Conservation (phyloP, 495 filamentous ascomycete genomes). For the Parathielavia appendiculata region DNA sequence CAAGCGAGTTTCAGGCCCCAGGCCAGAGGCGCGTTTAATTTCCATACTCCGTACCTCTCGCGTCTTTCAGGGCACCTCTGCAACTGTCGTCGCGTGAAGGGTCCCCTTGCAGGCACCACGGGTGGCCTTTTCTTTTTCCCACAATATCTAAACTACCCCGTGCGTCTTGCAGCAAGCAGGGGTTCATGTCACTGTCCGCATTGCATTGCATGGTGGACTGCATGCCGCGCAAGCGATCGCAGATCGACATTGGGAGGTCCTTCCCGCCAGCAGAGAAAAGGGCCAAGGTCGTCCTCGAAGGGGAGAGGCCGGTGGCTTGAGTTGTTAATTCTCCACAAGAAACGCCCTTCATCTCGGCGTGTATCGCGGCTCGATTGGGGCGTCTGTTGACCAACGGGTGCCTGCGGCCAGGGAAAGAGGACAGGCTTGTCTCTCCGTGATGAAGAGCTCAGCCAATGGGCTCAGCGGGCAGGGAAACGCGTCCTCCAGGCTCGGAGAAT, state of each 20-base stretch:
- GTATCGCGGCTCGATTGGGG: conserved; percentile 12
- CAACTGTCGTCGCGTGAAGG: neutral
- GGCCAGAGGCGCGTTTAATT: conserved; percentile 1
- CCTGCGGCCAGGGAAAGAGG: neutral
- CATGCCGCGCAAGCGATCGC: neutral
- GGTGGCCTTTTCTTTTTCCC: neutral
- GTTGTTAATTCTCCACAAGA: neutral
- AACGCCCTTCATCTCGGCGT: neutral
- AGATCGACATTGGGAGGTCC: neutral
- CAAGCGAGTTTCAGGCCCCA: conserved; percentile 12
- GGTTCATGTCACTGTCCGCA: neutral
- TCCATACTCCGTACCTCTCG: conserved; percentile 1
- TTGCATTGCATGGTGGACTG: neutral
- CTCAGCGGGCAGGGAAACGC: neutral
- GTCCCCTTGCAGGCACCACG: neutral
- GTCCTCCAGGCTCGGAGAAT: neutral
- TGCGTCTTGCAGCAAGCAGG: conserved; percentile 7
- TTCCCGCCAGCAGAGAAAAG: neutral
- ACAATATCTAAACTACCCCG: neutral
- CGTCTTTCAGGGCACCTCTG: neutral
- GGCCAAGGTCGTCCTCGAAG: neutral
- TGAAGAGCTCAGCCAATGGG: neutral
- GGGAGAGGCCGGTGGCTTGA: too few species aligned
- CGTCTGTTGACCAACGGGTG: neutral
- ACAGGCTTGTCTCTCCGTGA: neutral